Evolutionary conservation across 257 asterid genomes (phyloP).

Genomic region (Solanum ossicruentum): DNA sequence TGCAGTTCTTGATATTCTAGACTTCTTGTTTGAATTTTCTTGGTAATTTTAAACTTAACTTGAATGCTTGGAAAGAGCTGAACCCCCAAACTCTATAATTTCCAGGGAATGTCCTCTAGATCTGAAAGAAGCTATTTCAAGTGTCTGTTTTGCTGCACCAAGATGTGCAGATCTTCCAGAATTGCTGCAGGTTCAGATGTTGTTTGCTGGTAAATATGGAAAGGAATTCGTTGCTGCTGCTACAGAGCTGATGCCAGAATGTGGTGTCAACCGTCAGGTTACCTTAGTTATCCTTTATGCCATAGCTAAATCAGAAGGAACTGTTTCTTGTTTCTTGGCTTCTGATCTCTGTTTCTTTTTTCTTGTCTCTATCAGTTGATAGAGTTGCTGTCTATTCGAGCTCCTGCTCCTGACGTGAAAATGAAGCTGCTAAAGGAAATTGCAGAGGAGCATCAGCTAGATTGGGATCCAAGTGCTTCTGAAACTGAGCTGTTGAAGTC

Average conservation of each 20-base stretch:
- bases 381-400: conserved; percentile 78
- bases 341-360: not conserved
- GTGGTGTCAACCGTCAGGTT: conserved; percentile 98
- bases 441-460: conserved; percentile 84
- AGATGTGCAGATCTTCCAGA: conserved; percentile 93
- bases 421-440: conserved; percentile 80
- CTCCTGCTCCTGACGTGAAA: conserved; percentile 87
- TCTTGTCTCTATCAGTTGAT: conserved; percentile 36
- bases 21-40: not conserved
- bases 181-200: conserved; percentile 63
- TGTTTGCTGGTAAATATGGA: conserved; percentile 79
- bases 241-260: conserved; percentile 90
- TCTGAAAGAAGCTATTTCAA: conserved; percentile 93
- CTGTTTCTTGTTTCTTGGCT: not conserved
- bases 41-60: not conserved
- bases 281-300: not conserved
- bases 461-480: conserved; percentile 81
- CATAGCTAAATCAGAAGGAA: not conserved
- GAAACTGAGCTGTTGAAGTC: conserved; percentile 67
- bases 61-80: not conserved
- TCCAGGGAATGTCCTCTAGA: conserved; percentile 95
- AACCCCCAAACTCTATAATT: not conserved
- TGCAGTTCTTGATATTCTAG: not conserved
- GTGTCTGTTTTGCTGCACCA: conserved; percentile 96
- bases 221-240: conserved; percentile 81